Evolutionary conservation across 2,329 filamentous ascomycete species (phyloP), one percentile per base, ranked within the genome.

Genomic region (Aureobasidium mangrovei): DNA sequence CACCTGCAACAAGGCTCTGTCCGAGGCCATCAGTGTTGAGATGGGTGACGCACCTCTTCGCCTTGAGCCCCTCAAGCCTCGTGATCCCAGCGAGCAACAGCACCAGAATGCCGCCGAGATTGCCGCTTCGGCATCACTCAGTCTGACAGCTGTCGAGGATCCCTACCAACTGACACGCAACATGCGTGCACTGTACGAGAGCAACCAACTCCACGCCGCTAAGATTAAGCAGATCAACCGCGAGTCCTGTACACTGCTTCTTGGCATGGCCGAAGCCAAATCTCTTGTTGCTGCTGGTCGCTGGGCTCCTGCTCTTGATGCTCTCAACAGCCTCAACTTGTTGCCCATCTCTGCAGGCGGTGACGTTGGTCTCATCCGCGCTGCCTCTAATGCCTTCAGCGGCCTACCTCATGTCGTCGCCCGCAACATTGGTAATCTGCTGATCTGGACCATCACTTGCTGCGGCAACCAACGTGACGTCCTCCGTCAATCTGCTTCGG

Each of bases 401-500:
- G 77, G 79, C 1, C 79, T 95, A 39, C 81, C 89, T 3, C 82
- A 88, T 61, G 82, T 90, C 6, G 86, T 98, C 39, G 85, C 91
- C 2, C 84, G 88, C 67, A 95, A 93, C 64, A 84, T 96, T 62
- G 91, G 91, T 18, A 89, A 91, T 69, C 77, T 97, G 58, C 79
- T 98, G 59, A 85, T 95, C 74, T 97, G 93, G 93, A 89, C 89
- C 47, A 88, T 98, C 61, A 80, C 85, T 40, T 90, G 87, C 72
- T 94, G 91, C 70, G 84, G 85, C 47, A 80, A 83, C 55, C 85
- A 95, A 70, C 81, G 88, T 58, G 84, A 86, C 62, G 75, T 83
- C 58, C 77, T 94, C 44, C 59, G 61, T 53, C 24, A 39, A 4
- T 53, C 49, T 5, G 61, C 35, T 7, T 27, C 53, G 2, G 43